Percentiles rank a stretch among this genome's conserved stretches.
Evolutionary conservation across 1,284 basidiomycete genomes (phyloP).

Genomic region (Ustilago bromivora): DNA sequence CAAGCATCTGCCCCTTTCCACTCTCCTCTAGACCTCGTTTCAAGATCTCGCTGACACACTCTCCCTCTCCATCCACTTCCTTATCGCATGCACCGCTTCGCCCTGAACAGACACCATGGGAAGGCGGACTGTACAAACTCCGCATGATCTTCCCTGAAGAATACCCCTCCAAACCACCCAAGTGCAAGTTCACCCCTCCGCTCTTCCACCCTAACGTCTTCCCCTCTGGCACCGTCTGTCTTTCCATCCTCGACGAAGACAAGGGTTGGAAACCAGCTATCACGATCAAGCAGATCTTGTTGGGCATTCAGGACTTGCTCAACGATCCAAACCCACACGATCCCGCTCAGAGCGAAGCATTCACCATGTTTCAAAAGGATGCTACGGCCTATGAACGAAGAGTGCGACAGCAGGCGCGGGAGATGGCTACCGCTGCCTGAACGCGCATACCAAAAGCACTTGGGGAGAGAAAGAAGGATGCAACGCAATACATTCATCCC

Average conservation of each 20-base stretch:
- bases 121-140: slow-evolving; percentile 92
- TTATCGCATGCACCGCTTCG: neutral
- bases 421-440: slow-evolving; percentile 47
- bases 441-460: too few species aligned
- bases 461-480: neutral
- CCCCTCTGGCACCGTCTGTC: slow-evolving; percentile 96
- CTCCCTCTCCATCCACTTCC: neutral
- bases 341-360: slow-evolving; percentile 95
- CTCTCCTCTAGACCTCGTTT: neutral
- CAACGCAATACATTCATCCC: neutral
- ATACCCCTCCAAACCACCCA: slow-evolving; percentile 94
- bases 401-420: slow-evolving; percentile 53
- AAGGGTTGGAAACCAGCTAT: slow-evolving; percentile 99
- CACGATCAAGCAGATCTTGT: slow-evolving; percentile 96
- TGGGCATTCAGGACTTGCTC: slow-evolving; percentile 93
- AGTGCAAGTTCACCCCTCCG: slow-evolving; percentile 97
- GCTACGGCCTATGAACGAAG: slow-evolving; percentile 62
- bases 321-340: slow-evolving; percentile 95
- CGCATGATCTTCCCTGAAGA: slow-evolving; percentile 76
- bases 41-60: neutral
- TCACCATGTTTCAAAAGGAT: slow-evolving; percentile 87
- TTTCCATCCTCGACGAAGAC: slow-evolving; percentile 98
- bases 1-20: slow-evolving; percentile 32
- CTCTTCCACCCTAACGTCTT: slow-evolving; percentile 99
- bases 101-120: slow-evolving; percentile 86